Evolutionary conservation across 441 rosid genomes (phyloP).

Genomic region (Pelargonium myrrhifolium): DNA sequence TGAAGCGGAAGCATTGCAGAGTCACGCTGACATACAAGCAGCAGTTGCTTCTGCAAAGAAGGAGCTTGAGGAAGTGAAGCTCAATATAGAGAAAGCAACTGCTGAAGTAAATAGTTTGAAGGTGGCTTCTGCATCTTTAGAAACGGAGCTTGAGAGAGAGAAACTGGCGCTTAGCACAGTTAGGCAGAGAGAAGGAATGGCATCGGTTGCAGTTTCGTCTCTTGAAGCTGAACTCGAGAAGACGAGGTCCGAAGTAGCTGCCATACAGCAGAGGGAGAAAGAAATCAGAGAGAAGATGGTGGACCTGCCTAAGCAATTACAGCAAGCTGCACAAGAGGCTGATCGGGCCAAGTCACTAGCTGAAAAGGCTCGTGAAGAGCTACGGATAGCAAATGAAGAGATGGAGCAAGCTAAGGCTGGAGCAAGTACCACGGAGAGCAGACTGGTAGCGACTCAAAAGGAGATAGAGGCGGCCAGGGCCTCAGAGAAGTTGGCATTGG

Average conservation of each 20-base stretch:
- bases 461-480: constrained; percentile 89
- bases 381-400: constrained; percentile 66
- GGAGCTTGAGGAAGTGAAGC: constrained; percentile 75
- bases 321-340: constrained; percentile 69
- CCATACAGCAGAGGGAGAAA: constrained; percentile 65
- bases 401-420: constrained; percentile 78
- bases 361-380: constrained; percentile 62
- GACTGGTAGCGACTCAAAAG: constrained; percentile 70
- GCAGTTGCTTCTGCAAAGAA: constrained; percentile 64
- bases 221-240: constrained; percentile 67
- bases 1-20: constrained; percentile 28
- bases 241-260: constrained; percentile 51
- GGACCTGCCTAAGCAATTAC: constrained; percentile 71
- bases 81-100: constrained; percentile 61
- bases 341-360: constrained; percentile 68
- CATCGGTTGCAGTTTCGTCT: constrained; percentile 66
- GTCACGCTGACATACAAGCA: constrained; percentile 44
- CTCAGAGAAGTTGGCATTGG: constrained; percentile 72
- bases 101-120: constrained; percentile 65
- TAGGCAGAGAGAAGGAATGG: constrained; percentile 87
- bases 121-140: constrained; percentile 56
- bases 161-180: constrained; percentile 47
- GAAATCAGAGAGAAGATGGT: constrained; percentile 56
- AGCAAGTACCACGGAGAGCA: constrained; percentile 64
- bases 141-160: constrained; percentile 62